Evolutionary conservation across 805 yeast species (phyloP).

Genomic region (Pichia membranifaciens): DNA sequence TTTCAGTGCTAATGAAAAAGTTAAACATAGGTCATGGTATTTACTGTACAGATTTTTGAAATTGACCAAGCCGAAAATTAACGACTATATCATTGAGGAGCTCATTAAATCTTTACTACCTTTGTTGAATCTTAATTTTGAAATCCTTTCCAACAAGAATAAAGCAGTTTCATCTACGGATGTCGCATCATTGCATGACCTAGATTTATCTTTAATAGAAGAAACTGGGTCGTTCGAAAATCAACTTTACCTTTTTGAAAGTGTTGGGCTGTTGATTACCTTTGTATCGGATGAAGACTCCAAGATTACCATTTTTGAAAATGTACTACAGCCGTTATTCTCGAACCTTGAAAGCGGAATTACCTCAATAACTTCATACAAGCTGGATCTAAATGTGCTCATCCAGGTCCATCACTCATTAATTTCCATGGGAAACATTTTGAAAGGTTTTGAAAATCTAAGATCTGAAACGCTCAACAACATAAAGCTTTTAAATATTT

Average conservation of each 20-base stretch:
- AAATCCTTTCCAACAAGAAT: conserved; percentile 29
- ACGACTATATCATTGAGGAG: conserved; percentile 45
- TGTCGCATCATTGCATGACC: conserved; percentile 14
- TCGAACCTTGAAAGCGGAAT: conserved; percentile 63
- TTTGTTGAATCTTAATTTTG: conserved; percentile 58
- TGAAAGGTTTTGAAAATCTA: conserved; percentile 68
- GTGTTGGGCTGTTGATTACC: conserved; percentile 71
- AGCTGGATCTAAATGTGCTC: conserved; percentile 37
- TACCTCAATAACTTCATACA: conserved; percentile 27
- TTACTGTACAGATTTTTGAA: conserved; percentile 78
- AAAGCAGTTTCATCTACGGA: conserved; percentile 19
- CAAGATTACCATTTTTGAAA: conserved; percentile 49
- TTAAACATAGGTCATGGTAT: conserved; percentile 85
- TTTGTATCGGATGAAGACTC: conserved; percentile 39
- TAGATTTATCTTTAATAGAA: conserved; percentile 38
- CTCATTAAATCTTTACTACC: conserved; percentile 57
- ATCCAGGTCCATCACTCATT: conserved; percentile 81
- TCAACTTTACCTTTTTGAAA: conserved; percentile 80
- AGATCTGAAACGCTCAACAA: conserved; percentile 27
- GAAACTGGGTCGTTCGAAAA: conserved; percentile 63
- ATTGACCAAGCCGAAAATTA: conserved; percentile 60
- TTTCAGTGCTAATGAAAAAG: conserved; percentile 66
- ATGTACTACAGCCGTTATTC: conserved; percentile 70
- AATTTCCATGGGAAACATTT: conserved; percentile 84
- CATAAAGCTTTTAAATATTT: conserved; percentile 24